These are phyloP conservation scores for Penicillium oxalicum DNA, from an alignment of 2,329 filamentous ascomycete species.

Conservation along the genomic window DNA sequence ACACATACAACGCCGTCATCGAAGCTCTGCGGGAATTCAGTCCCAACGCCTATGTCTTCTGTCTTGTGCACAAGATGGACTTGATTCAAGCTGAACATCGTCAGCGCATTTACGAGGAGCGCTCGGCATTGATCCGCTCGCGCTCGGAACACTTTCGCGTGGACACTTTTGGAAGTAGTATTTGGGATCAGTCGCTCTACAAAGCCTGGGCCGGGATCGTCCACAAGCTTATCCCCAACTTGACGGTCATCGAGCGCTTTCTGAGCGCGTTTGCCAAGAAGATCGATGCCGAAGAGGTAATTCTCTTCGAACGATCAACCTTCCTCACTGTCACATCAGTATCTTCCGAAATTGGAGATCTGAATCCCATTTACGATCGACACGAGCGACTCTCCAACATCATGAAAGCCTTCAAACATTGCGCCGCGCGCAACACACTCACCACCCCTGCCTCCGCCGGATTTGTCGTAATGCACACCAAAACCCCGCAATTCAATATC, in stretches of 20 bases:
- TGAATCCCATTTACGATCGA: constrained; percentile 85
- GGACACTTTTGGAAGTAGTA: constrained; percentile 88
- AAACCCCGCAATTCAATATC: constrained; percentile 69
- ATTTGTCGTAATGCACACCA: constrained; percentile 45
- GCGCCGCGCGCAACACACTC: constrained; percentile 42
- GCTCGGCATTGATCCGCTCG: constrained; percentile 67
- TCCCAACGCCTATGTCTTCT: constrained; percentile 75
- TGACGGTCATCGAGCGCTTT: constrained; percentile 79
- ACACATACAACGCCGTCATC: constrained; percentile 88
- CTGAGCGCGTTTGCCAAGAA: constrained; percentile 74
- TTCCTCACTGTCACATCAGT: constrained; percentile 95
- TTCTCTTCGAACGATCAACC: constrained; percentile 90
- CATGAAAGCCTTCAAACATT: constrained; percentile 97
- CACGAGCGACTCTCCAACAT: constrained; percentile 96
- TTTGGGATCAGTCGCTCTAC: constrained; percentile 98
- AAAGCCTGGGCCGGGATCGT: constrained; percentile 98
- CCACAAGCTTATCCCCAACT: constrained; percentile 93
- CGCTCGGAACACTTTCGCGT: constrained; percentile 69
- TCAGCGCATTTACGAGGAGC: constrained; percentile 76
- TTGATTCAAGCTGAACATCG: constrained; percentile 76
- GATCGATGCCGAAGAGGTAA: constrained; percentile 86
- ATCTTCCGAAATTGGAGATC: constrained; percentile 64
- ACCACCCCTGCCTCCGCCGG: constrained; percentile 39
- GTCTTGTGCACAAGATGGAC: constrained; percentile 98
- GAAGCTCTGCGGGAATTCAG: constrained; percentile 83